Conservation (phyloP, 306 rosid genomes). For the Begonia loranthoides region DNA sequence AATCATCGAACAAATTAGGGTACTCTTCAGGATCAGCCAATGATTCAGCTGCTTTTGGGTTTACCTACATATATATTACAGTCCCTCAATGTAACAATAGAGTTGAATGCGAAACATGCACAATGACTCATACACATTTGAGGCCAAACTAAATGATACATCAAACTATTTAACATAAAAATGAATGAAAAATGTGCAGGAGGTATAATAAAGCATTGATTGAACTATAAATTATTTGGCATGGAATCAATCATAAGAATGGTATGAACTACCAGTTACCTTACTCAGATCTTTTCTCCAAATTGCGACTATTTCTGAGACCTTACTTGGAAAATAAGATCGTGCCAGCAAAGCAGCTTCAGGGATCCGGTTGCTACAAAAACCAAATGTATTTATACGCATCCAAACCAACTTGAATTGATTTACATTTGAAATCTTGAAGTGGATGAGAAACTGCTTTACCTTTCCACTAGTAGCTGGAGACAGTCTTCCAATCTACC, state of each 20-base stretch:
- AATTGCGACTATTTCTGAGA: constrained; percentile 75
- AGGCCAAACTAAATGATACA: too few species aligned
- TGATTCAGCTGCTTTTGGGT: constrained; percentile 86
- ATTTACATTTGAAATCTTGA: constrained; percentile 2
- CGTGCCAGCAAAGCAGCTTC: constrained; percentile 99
- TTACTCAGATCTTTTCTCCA: constrained; percentile 88
- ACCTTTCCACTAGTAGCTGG: constrained; percentile 91
- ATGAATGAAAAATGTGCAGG: too few species aligned
- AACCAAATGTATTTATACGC: constrained; percentile 6
- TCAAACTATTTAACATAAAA: too few species aligned
- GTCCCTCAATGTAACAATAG: too few species aligned
- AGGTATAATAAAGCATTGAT: too few species aligned
- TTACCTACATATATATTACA: constrained; percentile 33
- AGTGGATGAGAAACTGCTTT: constrained; percentile 9
- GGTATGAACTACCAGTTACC: constrained; percentile 24
- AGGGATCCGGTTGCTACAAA: constrained; percentile 83
- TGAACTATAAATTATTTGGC: too few species aligned
- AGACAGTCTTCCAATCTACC: constrained; percentile 98
- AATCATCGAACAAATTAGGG: constrained; percentile 91
- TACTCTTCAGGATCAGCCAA: constrained; percentile 98
- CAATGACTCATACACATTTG: too few species aligned
- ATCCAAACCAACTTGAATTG: constrained; percentile 1
- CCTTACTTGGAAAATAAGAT: constrained; percentile 97
- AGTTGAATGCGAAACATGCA: too few species aligned
- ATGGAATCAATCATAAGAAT: too few species aligned